Base-by-base conservation (phyloP, 495 filamentous ascomycete genomes). In the Daldinia decipiens region DNA sequence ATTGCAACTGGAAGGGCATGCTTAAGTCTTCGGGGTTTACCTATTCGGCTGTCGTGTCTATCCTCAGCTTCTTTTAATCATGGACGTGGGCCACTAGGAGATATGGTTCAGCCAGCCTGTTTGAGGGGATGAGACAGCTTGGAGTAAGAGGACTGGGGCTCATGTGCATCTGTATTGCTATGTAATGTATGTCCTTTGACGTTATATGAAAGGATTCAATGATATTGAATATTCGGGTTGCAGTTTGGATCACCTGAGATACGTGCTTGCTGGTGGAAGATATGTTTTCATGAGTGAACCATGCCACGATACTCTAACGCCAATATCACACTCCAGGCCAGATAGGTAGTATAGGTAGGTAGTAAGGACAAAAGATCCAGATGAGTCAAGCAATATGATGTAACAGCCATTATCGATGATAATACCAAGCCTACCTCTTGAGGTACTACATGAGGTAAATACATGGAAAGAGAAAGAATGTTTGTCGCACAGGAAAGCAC, bases 151-250 rank as follows among this genome's bases (percentile, higher is more conserved):
- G 31, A 56, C 5, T 59, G 29, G 66, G 60, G 62, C 34, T 71
- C 45, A 71, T 60, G 67, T 64, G 67, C 59, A 67, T 64, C 57
- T 73, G 70, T 73, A 73, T 59, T 68, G 67, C 24, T 67, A 70
- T 70, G 71, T 74, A 74, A 70, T 64, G 27, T 65, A 73, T 58
- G 60, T 68, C 39, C 5, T 21, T 55, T 51, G 47, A 52, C 38
- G 50, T 21, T 61, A 21, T 65, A 67, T 31, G 36, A 64, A 45
- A 57, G 58, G 62, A 60, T 64, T 57, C 39, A 65, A 69, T 64
- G 55, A 65, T 53, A 52, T 59, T 62, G 50, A 51, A 56, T 34
- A 57, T 53, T 55, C 50, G 17, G 43, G 47, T 15, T 53, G 51
- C 24, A 34, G 43, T 27, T 31, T 61, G 9, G 12, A 24, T 26